These are phyloP conservation scores for Penicillium crustosum DNA, from an alignment of 2,329 filamentous ascomycete genomes.

Conservation along the genomic window DNA sequence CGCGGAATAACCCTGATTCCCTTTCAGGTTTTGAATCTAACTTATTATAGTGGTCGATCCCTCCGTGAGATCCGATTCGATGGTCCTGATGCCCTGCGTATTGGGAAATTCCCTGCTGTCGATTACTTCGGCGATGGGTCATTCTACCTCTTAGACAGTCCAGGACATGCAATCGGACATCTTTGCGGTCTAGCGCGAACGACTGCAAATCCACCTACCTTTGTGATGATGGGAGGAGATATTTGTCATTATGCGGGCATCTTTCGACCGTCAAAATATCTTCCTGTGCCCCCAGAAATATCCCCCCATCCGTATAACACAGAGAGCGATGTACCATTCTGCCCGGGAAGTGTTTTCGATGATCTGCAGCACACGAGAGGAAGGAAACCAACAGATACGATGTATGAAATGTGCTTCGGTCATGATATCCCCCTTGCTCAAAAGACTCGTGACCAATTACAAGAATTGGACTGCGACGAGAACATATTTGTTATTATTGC, in stretches of 20 bases:
- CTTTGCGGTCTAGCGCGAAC: conserved; percentile 23
- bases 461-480: too few relatives aligned
- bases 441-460: too few relatives aligned
- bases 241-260: conserved; percentile 28
- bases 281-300: conserved; percentile 12
- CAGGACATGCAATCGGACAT: conserved; percentile 29
- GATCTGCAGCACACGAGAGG: too few relatives aligned
- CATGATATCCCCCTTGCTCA: too few relatives aligned
- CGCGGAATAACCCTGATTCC: too few relatives aligned
- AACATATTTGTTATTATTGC: too few relatives aligned
- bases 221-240: conserved; percentile 32
- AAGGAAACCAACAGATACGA: too few relatives aligned
- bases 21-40: too few relatives aligned
- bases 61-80: conserved; percentile 21
- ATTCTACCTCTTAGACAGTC: conserved; percentile 52
- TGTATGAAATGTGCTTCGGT: too few relatives aligned
- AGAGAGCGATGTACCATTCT: too few relatives aligned
- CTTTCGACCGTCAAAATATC: conserved; percentile 30
- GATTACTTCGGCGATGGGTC: conserved; percentile 59
- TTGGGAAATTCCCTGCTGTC: conserved; percentile 37
- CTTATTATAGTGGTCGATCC: conserved; percentile 7
- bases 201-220: conserved; percentile 13
- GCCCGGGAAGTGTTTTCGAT: too few relatives aligned
- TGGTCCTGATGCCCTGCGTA: background rate
- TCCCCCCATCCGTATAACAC: too few relatives aligned